These are phyloP conservation scores for Candida ipomoeae DNA, from an alignment of 805 yeast species.

Conservation along the genomic window DNA sequence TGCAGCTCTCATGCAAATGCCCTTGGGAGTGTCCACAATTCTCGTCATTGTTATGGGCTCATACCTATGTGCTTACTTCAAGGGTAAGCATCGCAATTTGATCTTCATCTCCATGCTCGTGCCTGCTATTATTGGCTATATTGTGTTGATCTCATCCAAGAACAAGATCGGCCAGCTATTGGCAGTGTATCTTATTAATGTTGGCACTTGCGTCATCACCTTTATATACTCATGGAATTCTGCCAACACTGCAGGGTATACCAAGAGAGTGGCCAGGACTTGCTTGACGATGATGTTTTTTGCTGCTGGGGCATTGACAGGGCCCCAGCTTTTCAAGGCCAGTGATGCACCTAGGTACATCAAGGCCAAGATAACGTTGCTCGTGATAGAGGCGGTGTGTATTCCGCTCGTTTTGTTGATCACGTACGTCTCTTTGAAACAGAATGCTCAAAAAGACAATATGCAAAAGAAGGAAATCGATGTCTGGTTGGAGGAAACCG, in stretches of 20 bases:
- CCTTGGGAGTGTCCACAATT: slow-evolving; percentile 46
- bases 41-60: slow-evolving; percentile 30
- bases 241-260: slow-evolving; percentile 36
- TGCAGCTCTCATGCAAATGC: slow-evolving; percentile 52
- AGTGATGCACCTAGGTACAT: slow-evolving; percentile 10
- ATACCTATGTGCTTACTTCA: slow-evolving; percentile 24
- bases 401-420: slow-evolving; percentile 22
- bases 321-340: slow-evolving; percentile 19
- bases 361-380: slow-evolving; percentile 7
- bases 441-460: slow-evolving; percentile 48
- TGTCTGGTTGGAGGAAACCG: slow-evolving; percentile 7
- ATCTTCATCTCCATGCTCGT: slow-evolving; percentile 30
- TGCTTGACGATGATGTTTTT: slow-evolving; percentile 19
- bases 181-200: slow-evolving; percentile 48
- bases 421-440: slow-evolving; percentile 42
- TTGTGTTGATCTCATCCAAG: slow-evolving; percentile 37
- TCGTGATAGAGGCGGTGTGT: slow-evolving; percentile 9
- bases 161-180: slow-evolving; percentile 44
- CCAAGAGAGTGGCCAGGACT: slow-evolving; percentile 19
- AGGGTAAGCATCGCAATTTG: slow-evolving; percentile 22
- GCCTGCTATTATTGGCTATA: slow-evolving; percentile 34
- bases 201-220: slow-evolving; percentile 56
- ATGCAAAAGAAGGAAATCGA: slow-evolving; percentile 22
- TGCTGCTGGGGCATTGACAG: slow-evolving; percentile 24
- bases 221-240: slow-evolving; percentile 59